Evolutionary conservation across 352 stramenopile species (phyloP), one percentile per base, ranked within the genome.

Genomic region (Nothophytophthora sp.): DNA sequence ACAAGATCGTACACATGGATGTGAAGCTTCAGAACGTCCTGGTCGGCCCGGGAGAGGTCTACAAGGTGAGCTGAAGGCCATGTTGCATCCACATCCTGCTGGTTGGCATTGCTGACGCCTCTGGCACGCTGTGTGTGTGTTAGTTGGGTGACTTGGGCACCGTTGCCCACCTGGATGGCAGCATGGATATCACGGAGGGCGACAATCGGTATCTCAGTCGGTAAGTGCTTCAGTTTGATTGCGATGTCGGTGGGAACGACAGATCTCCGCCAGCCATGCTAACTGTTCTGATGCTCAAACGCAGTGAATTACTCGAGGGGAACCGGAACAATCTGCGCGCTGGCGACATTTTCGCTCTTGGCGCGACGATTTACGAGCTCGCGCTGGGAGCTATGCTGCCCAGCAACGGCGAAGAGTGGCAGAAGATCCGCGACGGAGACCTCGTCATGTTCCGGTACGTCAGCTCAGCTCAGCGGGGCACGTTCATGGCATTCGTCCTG

Each of bases 1-100:
- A 81, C 50, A 85, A 90, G 47, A 90, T 95, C 56, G 85, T 91
- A 18, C 85, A 95, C 55, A 89, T 95, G 81, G 85, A 95, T 53
- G 78, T 95, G 40, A 95, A 95, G 59, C 55, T 92, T 9, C 81
- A 89, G 52, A 95, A 95, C 58, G 73, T 95, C 11, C 55, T 95
- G 8, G 55, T 90, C 9, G 64, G 70, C 8, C 52, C 73, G 2
- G 76, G 65, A 9, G 80, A 88, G 12, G 45, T 89, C 13, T 94
- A 90, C 67, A 94, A 94, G 70, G 77, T 88, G 43, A 52, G 45
- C 32, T 30, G 20, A 22, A n/a, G n/a, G n/a, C n/a, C n/a, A n/a
- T n/a, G n/a, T n/a, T n/a, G n/a, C n/a, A n/a, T n/a, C n/a, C n/a
- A n/a, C n/a, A 50, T 12, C 13, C 8, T 36, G 10, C 11, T 36